Conservation (phyloP, 345 rosid species). For the Balakata baccata region DNA sequence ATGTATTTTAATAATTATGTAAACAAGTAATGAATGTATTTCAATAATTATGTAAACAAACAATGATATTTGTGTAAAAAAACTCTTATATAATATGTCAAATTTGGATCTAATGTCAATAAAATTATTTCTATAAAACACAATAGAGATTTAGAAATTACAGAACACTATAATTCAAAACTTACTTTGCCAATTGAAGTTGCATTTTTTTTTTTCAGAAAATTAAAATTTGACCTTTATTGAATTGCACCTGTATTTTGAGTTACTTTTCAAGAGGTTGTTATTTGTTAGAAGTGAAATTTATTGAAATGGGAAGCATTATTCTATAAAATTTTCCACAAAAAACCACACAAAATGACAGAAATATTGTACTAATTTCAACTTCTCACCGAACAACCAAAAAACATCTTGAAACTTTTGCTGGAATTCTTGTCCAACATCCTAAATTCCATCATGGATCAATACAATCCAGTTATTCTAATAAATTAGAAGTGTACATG, state of each 20-base stretch:
- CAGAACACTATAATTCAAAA: no score
- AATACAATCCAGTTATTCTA: not conserved
- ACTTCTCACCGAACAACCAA: not conserved
- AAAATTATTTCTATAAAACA: not conserved
- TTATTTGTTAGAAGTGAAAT: not conserved
- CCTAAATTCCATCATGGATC: not conserved
- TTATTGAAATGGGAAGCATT: not conserved
- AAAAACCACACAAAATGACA: not conserved
- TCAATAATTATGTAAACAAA: no score
- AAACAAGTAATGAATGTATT: no score
- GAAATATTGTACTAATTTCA: not conserved
- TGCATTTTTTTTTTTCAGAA: not conserved
- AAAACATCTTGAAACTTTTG: not conserved
- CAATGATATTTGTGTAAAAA: no score
- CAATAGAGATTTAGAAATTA: no score
- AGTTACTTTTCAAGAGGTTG: not conserved
- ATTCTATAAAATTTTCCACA: not conserved
- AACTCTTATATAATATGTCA: no score
- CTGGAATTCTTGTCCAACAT: not conserved
- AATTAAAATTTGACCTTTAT: not conserved
- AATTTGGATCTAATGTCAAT: not conserved
- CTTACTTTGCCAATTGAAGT: not conserved
- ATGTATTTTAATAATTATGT: no score
- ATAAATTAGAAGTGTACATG: no score
- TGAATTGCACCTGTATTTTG: not conserved